Conservation (phyloP, 768 basidiomycete species). For the Kwoniella botswanensis region DNA sequence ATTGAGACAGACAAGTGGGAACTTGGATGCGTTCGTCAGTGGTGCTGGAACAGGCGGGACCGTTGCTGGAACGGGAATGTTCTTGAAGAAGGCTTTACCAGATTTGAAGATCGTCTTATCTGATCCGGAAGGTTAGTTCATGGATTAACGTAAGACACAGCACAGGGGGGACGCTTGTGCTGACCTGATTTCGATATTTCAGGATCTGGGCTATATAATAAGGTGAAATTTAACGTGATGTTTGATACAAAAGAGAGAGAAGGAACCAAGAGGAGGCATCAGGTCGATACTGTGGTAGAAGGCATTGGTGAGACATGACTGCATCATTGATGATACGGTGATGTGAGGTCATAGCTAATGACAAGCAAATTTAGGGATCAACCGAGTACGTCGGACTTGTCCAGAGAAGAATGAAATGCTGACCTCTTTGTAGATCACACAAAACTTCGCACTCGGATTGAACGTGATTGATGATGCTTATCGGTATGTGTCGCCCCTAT, state of each 20-base stretch:
- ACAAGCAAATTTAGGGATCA: slow-evolving; percentile 64
- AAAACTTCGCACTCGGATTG: slow-evolving; percentile 83
- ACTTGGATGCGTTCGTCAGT: slow-evolving; percentile 80
- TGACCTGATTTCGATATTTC: not conserved
- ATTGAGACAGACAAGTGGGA: slow-evolving; percentile 86
- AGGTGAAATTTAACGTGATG: slow-evolving; percentile 94
- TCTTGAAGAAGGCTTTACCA: slow-evolving; percentile 74
- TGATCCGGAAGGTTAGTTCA: slow-evolving; percentile 74
- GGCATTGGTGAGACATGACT: slow-evolving; percentile 66
- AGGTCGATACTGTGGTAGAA: slow-evolving; percentile 85
- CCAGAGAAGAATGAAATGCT: not conserved
- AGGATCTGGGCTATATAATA: slow-evolving; percentile 90
- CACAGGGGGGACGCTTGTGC: too few species aligned
- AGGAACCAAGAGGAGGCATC: slow-evolving; percentile 74
- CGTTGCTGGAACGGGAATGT: slow-evolving; percentile 80
- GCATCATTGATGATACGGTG: not conserved
- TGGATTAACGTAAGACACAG: not conserved
- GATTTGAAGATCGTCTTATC: slow-evolving; percentile 73
- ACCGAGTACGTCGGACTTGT: slow-evolving; percentile 61
- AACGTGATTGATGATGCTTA: slow-evolving; percentile 88
- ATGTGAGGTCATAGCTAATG: too few species aligned
- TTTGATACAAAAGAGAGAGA: slow-evolving; percentile 90
- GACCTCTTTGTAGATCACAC: slow-evolving; percentile 64
- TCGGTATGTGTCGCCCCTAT: slow-evolving; percentile 61
- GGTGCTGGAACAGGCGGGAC: slow-evolving; percentile 99